Percentiles rank a stretch among this genome's conserved stretches.
phyloP scores from a whole-genome alignment of 371 early-diverging fungal genomes.

The Parasitella parasitica region DNA sequence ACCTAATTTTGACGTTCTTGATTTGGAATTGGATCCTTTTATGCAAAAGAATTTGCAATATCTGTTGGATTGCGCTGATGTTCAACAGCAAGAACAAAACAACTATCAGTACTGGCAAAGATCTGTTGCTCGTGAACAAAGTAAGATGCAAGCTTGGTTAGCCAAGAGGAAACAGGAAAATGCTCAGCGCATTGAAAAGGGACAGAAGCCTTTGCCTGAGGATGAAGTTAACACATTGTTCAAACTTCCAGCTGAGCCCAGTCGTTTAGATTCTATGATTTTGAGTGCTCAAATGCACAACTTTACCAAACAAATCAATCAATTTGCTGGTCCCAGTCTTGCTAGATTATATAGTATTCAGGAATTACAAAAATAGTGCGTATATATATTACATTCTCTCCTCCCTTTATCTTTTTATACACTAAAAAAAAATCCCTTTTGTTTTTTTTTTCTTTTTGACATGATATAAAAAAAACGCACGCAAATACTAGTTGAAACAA shows the following conservation, averaged over 20 bases:
- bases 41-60: constrained; percentile 89
- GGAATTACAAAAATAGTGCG: constrained; percentile 77
- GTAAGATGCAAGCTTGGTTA: constrained; percentile 65
- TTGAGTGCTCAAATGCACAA: constrained; percentile 88
- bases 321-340: constrained; percentile 88
- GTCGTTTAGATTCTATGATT: constrained; percentile 86
- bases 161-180: constrained; percentile 76
- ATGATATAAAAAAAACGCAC: not conserved
- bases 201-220: constrained; percentile 78
- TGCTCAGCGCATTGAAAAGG: constrained; percentile 69
- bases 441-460: constrained; percentile 7
- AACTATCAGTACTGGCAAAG: constrained; percentile 94
- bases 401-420: not conserved
- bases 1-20: constrained; percentile 84
- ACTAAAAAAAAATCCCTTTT: no score
- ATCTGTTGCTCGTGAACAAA: constrained; percentile 84
- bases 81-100: constrained; percentile 88
- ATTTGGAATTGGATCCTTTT: constrained; percentile 77
- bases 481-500: not conserved
- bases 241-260: constrained; percentile 82
- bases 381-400: not conserved
- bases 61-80: constrained; percentile 86
- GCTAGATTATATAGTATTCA: constrained; percentile 79
- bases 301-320: constrained; percentile 88
- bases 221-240: constrained; percentile 73